Evolutionary conservation across 2,329 filamentous ascomycete species (phyloP), one percentile per base, ranked within the genome.

Genomic region (Curvularia sp.): DNA sequence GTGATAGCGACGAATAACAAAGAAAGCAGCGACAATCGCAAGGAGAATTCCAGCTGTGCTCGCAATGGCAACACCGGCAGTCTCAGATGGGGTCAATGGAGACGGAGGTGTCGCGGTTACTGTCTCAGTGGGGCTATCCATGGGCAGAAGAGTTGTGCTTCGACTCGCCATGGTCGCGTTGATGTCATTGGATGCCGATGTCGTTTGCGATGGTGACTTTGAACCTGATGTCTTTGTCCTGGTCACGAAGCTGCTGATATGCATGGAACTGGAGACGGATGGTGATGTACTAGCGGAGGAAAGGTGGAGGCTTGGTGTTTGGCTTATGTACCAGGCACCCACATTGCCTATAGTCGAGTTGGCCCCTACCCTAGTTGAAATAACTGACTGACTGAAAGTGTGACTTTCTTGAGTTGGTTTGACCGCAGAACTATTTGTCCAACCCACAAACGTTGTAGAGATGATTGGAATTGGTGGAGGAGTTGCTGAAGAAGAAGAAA

Each of bases 61-160:
- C 30, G 70, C 74, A 27, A 77, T 62, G 19, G 72, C 75, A 25
- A 77, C 70, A 34, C 74, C 75, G 12, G 72, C 75, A 5, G 74
- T 76, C 57, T 77, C 73, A 1, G 70, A 65, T 30, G 65, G 67
- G 3, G 63, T 68, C 38, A 73, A 56, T 55, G 66, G 69, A 30
- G 68, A 59, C 27, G 68, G 55, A 46, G 55, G 54, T 18, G 60
- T 45, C 12, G 48, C 60, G 9, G 47, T 50, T 46, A 32, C 49
- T 32, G 60, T 63, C 38, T 48, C 62, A 18, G 63, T 64, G 28
- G 57, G 58, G 9, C 43, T 64, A 15, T 49, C 55, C 5, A 64
- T 66, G 18, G 66, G 56, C 19, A 60, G 55, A 13, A 56, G 57
- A 10, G 27, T 39, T 6, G 28, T 21, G 5, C 32, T 46, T 34